Percentiles rank a stretch among this genome's conserved stretches.
These are phyloP conservation scores for Beauveria medogensis DNA, from an alignment of 2,329 filamentous ascomycete genomes.

Conservation along the genomic window DNA sequence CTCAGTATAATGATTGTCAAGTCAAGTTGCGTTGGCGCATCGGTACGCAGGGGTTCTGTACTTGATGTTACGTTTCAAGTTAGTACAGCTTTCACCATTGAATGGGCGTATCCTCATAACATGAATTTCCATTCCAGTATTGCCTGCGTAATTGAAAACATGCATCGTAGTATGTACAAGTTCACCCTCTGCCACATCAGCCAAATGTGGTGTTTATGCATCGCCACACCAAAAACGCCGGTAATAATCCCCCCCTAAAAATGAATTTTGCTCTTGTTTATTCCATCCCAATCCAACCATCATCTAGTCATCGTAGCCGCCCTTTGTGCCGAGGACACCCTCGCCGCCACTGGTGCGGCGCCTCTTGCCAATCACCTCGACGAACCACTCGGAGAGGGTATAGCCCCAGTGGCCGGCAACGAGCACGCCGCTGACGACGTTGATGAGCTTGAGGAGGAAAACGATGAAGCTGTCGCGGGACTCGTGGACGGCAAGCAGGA, in stretches of 20 bases:
- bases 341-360: slow-evolving; percentile 36
- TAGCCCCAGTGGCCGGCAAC: slow-evolving; percentile 93
- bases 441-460: slow-evolving; percentile 76
- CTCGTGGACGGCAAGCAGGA: slow-evolving; percentile 79
- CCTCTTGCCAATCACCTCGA: slow-evolving; percentile 44
- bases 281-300: background rate
- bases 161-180: background rate
- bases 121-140: background rate
- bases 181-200: background rate
- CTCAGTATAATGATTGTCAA: background rate
- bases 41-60: background rate
- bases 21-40: background rate
- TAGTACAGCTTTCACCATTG: background rate
- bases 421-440: slow-evolving; percentile 82
- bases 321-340: slow-evolving; percentile 44
- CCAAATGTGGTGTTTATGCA: background rate
- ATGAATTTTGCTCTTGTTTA: background rate
- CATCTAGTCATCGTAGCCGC: slow-evolving; percentile 21
- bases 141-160: background rate
- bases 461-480: slow-evolving; percentile 65
- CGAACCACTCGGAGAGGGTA: slow-evolving; percentile 70
- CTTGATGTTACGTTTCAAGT: background rate
- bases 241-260: background rate
- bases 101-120: background rate
- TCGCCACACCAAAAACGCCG: background rate